A percentile compares a stretch with the other conserved stretches of the same genome.
These are phyloP conservation scores for Platanus orientalis DNA, from an alignment of 164 flowering plant genomes.

Conservation along the genomic window DNA sequence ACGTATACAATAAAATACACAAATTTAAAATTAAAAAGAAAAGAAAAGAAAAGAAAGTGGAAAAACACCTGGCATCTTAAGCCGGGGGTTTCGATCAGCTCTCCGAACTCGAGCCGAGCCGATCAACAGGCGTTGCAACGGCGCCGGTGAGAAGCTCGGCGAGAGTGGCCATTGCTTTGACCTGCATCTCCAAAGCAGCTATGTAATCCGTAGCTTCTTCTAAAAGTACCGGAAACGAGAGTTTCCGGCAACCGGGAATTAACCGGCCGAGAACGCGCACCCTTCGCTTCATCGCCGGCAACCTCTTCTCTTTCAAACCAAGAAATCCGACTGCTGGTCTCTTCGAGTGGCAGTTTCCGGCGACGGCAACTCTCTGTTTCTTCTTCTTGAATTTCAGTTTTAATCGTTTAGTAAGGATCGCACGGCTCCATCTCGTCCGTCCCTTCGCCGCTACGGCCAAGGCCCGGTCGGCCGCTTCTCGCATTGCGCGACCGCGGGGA, in stretches of 20 bases:
- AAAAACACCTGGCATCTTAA: too few species aligned
- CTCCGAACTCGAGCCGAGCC: background rate
- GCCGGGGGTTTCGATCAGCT: too few species aligned
- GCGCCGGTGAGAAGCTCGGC: slow-evolving; percentile 39
- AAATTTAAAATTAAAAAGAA: slow-evolving; percentile 9
- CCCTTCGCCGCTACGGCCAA: slow-evolving; percentile 65
- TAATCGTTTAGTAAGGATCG: slow-evolving; percentile 49
- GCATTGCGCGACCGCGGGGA: slow-evolving; percentile 38
- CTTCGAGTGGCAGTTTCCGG: slow-evolving; percentile 24
- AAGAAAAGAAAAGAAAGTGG: background rate
- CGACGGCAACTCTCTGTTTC: slow-evolving; percentile 18
- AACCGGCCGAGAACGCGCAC: slow-evolving; percentile 53
- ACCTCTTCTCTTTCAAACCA: slow-evolving; percentile 30
- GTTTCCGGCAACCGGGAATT: slow-evolving; percentile 77
- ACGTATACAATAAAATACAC: slow-evolving; percentile 19
- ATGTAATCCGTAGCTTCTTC: slow-evolving; percentile 77
- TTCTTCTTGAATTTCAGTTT: slow-evolving; percentile 45
- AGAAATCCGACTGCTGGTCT: slow-evolving; percentile 29
- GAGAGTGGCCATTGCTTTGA: slow-evolving; percentile 57
- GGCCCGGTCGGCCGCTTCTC: slow-evolving; percentile 62
- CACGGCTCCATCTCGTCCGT: slow-evolving; percentile 71
- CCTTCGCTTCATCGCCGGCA: slow-evolving; percentile 47
- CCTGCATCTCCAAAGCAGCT: slow-evolving; percentile 75
- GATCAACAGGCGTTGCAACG: slow-evolving; percentile 1
- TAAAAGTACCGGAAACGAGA: slow-evolving; percentile 50